Evolutionary conservation across 2,329 filamentous ascomycete species (phyloP).

Genomic region (Huntiella decipiens): DNA sequence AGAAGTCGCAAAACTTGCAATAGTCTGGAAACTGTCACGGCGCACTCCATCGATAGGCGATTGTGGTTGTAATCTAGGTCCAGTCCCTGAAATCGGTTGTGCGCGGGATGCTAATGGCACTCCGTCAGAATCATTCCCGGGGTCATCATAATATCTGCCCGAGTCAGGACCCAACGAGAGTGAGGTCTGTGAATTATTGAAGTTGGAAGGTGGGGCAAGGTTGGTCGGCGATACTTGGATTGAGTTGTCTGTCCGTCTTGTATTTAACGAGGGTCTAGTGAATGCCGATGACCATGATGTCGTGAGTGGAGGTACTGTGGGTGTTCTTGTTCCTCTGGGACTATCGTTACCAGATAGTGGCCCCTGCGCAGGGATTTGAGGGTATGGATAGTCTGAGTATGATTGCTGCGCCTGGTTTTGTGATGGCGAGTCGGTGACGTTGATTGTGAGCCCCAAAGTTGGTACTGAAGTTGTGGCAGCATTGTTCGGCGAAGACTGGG

Average conservation of each 20-base stretch:
- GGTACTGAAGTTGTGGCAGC: not conserved
- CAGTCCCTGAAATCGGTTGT: constrained; percentile 28
- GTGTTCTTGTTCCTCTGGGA: constrained; percentile 22
- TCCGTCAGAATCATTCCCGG: constrained; percentile 9
- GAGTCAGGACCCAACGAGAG: constrained; percentile 14
- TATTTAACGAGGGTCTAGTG: not conserved
- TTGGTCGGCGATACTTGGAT: constrained; percentile 30
- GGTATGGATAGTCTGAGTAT: constrained; percentile 10
- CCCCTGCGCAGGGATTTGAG: constrained; percentile 3
- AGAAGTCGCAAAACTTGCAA: constrained; percentile 36
- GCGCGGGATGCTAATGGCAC: constrained; percentile 37
- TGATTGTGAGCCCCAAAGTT: constrained; percentile 4
- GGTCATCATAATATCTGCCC: constrained; percentile 8
- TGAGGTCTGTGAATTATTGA: constrained; percentile 19
- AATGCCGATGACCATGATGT: constrained; percentile 6
- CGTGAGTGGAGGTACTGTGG: constrained; percentile 16
- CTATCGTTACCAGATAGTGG: constrained; percentile 2
- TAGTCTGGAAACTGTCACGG: constrained; percentile 38
- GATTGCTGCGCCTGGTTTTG: not conserved
- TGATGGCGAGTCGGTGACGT: constrained; percentile 3
- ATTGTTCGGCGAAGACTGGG: not conserved
- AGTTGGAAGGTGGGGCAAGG: constrained; percentile 34
- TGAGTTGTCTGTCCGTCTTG: not conserved
- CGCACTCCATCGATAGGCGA: constrained; percentile 22
- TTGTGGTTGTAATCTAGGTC: constrained; percentile 25